These are phyloP conservation scores for Boechera divaricarpa DNA, from an alignment of 345 rosid genomes.

Conservation along the genomic window DNA sequence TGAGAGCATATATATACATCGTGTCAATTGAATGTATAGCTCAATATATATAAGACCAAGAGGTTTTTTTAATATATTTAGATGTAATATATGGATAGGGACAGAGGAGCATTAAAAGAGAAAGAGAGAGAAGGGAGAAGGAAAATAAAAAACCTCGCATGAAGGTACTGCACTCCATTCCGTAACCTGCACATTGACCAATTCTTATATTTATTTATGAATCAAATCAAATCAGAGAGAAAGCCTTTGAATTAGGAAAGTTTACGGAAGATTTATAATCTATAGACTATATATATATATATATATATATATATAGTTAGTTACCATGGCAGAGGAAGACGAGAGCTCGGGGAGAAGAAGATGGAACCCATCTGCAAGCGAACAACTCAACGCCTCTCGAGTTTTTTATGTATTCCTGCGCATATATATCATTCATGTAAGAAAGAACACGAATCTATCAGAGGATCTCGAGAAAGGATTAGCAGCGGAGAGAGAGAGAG, in stretches of 20 bases:
- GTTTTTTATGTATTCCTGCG: constrained; percentile 69
- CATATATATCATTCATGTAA: neutral
- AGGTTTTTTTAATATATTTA: too few relatives aligned
- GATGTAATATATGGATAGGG: too few relatives aligned
- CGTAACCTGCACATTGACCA: constrained; percentile 79
- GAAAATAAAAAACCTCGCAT: constrained; percentile 77
- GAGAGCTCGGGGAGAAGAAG: constrained; percentile 74
- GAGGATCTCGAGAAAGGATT: neutral
- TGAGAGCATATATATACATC: too few relatives aligned
- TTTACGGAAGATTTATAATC: neutral
- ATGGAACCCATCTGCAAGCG: constrained; percentile 88
- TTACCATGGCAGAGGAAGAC: constrained; percentile 96
- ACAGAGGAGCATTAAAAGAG: neutral
- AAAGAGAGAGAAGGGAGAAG: neutral
- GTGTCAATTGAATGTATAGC: too few relatives aligned
- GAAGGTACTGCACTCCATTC: constrained; percentile 93
- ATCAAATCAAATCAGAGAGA: neutral
- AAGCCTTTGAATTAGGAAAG: neutral
- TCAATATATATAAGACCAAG: too few relatives aligned
- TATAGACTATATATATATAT: too few relatives aligned
- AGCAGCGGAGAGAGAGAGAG: neutral
- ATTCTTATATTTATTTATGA: constrained; percentile 14
- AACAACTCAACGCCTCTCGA: constrained; percentile 78
- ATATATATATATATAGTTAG: neutral
- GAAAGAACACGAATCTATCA: neutral